Evolutionary conservation across 2,329 filamentous ascomycete species (phyloP).

Genomic region (Torrubiella hemipterigena): DNA sequence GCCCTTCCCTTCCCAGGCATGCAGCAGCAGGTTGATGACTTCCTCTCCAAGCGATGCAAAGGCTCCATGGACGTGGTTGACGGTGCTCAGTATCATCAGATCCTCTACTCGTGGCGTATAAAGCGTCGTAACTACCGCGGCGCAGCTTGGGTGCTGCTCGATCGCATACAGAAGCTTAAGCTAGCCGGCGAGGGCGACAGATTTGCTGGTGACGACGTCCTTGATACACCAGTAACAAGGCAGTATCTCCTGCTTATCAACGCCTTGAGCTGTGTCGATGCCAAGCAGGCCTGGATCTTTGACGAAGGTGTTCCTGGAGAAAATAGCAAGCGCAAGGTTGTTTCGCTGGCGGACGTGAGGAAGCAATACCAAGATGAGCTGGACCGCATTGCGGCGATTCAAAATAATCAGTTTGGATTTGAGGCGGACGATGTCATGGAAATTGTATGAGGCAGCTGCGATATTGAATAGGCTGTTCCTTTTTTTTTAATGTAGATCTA

Average conservation of each 20-base stretch:
- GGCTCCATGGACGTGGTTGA: constrained; percentile 52
- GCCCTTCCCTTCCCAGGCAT: constrained; percentile 69
- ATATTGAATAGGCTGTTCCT: constrained; percentile 1
- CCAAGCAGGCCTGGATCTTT: constrained; percentile 70
- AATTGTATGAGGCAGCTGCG: constrained; percentile 22
- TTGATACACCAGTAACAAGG: constrained; percentile 55
- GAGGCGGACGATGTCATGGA: constrained; percentile 42
- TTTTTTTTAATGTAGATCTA: constrained; percentile 13
- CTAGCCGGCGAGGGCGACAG: constrained; percentile 46
- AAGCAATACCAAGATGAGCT: constrained; percentile 84
- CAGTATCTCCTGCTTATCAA: constrained; percentile 91
- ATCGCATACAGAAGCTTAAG: constrained; percentile 51
- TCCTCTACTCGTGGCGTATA: constrained; percentile 85
- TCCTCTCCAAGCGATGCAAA: constrained; percentile 60
- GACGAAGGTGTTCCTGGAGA: constrained; percentile 17
- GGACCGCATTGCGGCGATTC: constrained; percentile 76
- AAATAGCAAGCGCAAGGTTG: constrained; percentile 53
- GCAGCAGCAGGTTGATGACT: constrained; percentile 65
- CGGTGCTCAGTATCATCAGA: constrained; percentile 74
- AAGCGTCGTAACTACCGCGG: constrained; percentile 78
- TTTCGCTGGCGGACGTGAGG: constrained; percentile 76
- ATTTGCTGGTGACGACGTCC: constrained; percentile 39
- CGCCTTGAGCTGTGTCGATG: constrained; percentile 72
- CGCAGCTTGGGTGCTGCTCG: constrained; percentile 49
- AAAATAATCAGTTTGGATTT: constrained; percentile 82